A percentile compares a stretch with the other conserved stretches of the same genome.
These are phyloP conservation scores for Amanita rubescens DNA, from an alignment of 768 basidiomycete genomes.

Conservation along the genomic window DNA sequence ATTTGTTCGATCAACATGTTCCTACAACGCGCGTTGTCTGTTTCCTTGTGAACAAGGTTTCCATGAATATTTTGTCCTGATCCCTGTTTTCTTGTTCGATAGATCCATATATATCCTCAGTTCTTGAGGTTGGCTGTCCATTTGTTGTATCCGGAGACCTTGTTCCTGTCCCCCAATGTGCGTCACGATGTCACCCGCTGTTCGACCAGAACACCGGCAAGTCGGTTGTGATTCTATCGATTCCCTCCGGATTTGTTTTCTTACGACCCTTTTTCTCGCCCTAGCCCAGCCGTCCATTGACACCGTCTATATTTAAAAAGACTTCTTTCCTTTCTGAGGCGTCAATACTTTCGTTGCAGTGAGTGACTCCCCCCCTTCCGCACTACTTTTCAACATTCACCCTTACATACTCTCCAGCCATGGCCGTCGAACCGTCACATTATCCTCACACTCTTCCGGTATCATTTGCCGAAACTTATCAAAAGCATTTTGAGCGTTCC, in stretches of 20 bases:
- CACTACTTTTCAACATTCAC: background rate
- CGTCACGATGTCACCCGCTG: no score
- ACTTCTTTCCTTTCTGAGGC: background rate
- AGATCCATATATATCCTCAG: background rate
- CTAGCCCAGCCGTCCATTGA: background rate
- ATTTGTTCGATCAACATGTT: constrained; percentile 30
- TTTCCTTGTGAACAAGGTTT: constrained; percentile 1
- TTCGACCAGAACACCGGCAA: no score
- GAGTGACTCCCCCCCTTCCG: background rate
- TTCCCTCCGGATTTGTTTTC: background rate
- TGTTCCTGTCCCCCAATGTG: no score
- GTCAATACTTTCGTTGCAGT: background rate
- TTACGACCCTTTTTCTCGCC: background rate
- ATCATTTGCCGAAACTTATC: background rate
- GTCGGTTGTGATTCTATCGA: background rate
- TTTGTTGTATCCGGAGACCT: no score
- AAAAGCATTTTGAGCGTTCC: background rate
- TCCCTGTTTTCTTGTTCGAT: background rate
- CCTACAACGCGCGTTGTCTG: constrained; percentile 11
- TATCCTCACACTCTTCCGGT: background rate
- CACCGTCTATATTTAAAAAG: background rate
- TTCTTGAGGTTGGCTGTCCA: background rate
- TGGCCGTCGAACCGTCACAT: background rate
- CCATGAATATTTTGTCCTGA: background rate
- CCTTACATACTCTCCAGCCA: background rate